Conservation (phyloP, 352 stramenopile genomes). For the Albugo candida region DNA sequence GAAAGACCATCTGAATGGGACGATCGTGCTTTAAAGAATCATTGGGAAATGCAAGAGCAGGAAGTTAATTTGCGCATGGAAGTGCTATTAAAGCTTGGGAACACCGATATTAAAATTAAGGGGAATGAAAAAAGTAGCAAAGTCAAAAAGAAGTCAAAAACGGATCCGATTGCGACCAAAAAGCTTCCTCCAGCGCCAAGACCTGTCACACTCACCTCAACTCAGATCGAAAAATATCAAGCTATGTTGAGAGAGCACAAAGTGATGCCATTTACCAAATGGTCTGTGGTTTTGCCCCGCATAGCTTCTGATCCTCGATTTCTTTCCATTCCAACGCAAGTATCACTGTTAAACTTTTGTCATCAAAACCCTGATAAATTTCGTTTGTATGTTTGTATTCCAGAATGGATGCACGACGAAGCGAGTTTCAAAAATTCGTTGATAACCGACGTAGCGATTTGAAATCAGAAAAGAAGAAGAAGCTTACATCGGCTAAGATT, state of each 20-base stretch:
- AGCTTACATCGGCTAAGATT: slow-evolving; percentile 32
- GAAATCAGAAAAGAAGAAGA: slow-evolving; percentile 55
- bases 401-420: slow-evolving; percentile 59
- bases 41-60: background rate
- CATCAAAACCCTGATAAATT: slow-evolving; percentile 1
- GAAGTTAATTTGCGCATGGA: background rate
- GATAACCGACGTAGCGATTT: slow-evolving; percentile 50
- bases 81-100: too few relatives aligned
- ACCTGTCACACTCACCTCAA: too few relatives aligned
- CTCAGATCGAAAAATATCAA: slow-evolving; percentile 25
- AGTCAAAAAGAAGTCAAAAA: slow-evolving; percentile 10
- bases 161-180: slow-evolving; percentile 7
- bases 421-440: slow-evolving; percentile 66
- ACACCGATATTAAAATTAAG: background rate
- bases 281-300: slow-evolving; percentile 53
- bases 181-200: slow-evolving; percentile 7
- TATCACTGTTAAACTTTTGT: background rate
- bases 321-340: slow-evolving; percentile 32
- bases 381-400: slow-evolving; percentile 1
- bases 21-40: background rate
- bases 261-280: slow-evolving; percentile 71
- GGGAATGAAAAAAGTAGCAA: slow-evolving; percentile 4
- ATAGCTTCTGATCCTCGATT: slow-evolving; percentile 58
- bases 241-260: slow-evolving; percentile 65
- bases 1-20: slow-evolving; percentile 42